These are phyloP conservation scores for Aspergillus arachidicola DNA, from an alignment of 2,329 filamentous ascomycete genomes.

Conservation along the genomic window DNA sequence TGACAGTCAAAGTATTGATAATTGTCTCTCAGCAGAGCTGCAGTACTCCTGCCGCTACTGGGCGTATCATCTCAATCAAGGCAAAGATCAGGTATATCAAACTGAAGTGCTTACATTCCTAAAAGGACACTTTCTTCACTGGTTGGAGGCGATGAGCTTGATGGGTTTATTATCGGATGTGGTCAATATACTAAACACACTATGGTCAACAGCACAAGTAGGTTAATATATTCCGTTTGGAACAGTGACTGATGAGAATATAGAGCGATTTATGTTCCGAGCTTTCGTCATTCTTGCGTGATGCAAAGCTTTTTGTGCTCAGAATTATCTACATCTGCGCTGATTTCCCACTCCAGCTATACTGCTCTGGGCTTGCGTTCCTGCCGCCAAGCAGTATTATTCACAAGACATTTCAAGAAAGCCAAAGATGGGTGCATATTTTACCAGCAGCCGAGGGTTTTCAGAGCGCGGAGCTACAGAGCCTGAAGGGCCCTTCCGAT, in stretches of 20 bases:
- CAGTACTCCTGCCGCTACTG: constrained; percentile 32
- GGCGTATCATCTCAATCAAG: constrained; percentile 25
- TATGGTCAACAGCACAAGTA: constrained; percentile 3
- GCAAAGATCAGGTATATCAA: background rate
- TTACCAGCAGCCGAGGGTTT: constrained; percentile 13
- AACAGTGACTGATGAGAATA: no score
- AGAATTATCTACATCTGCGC: constrained; percentile 3
- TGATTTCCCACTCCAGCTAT: constrained; percentile 36
- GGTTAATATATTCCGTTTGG: background rate
- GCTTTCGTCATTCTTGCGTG: constrained; percentile 27
- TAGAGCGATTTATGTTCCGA: background rate
- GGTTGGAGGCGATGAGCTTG: constrained; percentile 27
- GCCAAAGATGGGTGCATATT: constrained; percentile 16
- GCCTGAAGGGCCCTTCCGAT: constrained; percentile 18
- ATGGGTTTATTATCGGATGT: constrained; percentile 19
- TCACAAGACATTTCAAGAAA: no score
- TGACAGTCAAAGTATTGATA: constrained; percentile 12
- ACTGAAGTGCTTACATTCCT: constrained; percentile 18
- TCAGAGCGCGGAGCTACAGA: constrained; percentile 13
- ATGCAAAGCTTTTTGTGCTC: constrained; percentile 35
- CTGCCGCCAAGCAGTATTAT: background rate
- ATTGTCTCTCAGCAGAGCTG: constrained; percentile 21
- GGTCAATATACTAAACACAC: constrained; percentile 16
- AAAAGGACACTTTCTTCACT: constrained; percentile 26
- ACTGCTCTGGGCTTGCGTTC: constrained; percentile 37